These are phyloP conservation scores for Elongisporangium prolatum DNA, from an alignment of 352 stramenopile species.

Conservation along the genomic window DNA sequence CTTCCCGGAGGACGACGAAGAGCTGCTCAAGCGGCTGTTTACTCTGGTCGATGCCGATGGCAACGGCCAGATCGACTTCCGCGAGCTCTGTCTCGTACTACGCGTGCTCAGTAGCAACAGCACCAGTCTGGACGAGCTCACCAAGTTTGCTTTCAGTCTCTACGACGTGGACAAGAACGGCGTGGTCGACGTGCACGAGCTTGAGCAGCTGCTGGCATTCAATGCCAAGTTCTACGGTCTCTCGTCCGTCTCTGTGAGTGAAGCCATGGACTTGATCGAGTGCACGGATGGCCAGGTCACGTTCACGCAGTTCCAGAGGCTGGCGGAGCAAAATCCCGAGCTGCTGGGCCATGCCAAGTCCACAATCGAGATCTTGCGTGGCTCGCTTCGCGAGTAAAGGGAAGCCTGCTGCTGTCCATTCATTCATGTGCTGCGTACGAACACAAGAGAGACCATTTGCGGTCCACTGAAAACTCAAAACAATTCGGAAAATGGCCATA, in stretches of 20 bases:
- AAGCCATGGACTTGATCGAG: conserved; percentile 21
- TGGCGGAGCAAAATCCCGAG: conserved; percentile 33
- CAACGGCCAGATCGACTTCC: conserved; percentile 67
- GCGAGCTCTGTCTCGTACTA: conserved; percentile 63
- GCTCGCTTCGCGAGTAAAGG: conserved; percentile 33
- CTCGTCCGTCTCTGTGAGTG: conserved; percentile 10
- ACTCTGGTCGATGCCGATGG: conserved; percentile 52
- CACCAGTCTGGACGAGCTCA: conserved; percentile 31
- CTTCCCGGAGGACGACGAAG: conserved; percentile 39
- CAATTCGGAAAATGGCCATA: too few species aligned
- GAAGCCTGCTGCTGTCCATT: too few species aligned
- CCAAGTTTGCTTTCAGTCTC: conserved; percentile 53
- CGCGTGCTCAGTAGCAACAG: conserved; percentile 37
- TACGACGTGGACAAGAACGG: conserved; percentile 64
- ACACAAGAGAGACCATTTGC: too few species aligned
- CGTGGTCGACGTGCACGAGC: conserved; percentile 38
- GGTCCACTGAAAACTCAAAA: too few species aligned
- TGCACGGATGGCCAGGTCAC: conserved; percentile 19
- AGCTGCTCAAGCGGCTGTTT: conserved; percentile 54
- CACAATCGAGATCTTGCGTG: conserved; percentile 49
- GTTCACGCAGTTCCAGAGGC: conserved; percentile 34
- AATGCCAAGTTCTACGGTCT: conserved; percentile 46
- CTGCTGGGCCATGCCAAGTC: conserved; percentile 40
- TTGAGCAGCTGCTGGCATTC: conserved; percentile 49
- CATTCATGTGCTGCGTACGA: too few species aligned